phyloP scores from a whole-genome alignment of 805 yeast genomes.

The Wickerhamomyces hampshirensis region DNA sequence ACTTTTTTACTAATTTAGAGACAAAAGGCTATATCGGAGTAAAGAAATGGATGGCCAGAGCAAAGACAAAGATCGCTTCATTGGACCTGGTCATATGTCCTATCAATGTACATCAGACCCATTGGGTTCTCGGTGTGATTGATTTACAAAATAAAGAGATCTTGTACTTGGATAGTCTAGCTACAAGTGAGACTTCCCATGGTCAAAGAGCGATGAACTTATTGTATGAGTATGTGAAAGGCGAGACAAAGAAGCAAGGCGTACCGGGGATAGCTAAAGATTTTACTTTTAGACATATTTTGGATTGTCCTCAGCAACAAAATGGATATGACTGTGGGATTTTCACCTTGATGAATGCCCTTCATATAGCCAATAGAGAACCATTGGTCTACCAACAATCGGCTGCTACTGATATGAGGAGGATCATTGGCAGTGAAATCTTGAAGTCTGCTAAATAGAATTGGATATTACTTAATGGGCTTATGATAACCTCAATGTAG shows the following conservation, averaged over 20 bases:
- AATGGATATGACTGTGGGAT: slow-evolving; percentile 97
- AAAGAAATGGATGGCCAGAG: slow-evolving; percentile 76
- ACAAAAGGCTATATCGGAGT: slow-evolving; percentile 78
- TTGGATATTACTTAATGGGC: too few species aligned
- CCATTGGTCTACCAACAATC: slow-evolving; percentile 53
- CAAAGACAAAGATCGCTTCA: slow-evolving; percentile 58
- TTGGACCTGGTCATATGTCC: slow-evolving; percentile 74
- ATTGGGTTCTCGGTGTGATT: slow-evolving; percentile 87
- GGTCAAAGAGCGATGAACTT: slow-evolving; percentile 37
- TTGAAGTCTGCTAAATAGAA: slow-evolving; percentile 5
- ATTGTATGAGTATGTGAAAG: slow-evolving; percentile 56
- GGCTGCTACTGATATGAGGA: slow-evolving; percentile 66
- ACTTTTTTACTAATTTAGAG: slow-evolving; percentile 72
- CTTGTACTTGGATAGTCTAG: slow-evolving; percentile 73
- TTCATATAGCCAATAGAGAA: slow-evolving; percentile 48
- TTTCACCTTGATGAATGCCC: slow-evolving; percentile 76
- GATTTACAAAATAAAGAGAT: slow-evolving; percentile 57
- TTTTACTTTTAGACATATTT: slow-evolving; percentile 26
- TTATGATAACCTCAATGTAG: too few species aligned
- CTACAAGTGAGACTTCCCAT: slow-evolving; percentile 33
- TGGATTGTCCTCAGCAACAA: slow-evolving; percentile 72
- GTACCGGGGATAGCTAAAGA: slow-evolving; percentile 28
- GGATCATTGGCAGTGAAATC: slow-evolving; percentile 31
- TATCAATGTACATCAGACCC: slow-evolving; percentile 75
- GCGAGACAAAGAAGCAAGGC: slow-evolving; percentile 56